Percentiles rank a stretch among this genome's conserved stretches.
These are phyloP conservation scores for Anisogramma anomala DNA, from an alignment of 2,329 filamentous ascomycete species.

Conservation along the genomic window DNA sequence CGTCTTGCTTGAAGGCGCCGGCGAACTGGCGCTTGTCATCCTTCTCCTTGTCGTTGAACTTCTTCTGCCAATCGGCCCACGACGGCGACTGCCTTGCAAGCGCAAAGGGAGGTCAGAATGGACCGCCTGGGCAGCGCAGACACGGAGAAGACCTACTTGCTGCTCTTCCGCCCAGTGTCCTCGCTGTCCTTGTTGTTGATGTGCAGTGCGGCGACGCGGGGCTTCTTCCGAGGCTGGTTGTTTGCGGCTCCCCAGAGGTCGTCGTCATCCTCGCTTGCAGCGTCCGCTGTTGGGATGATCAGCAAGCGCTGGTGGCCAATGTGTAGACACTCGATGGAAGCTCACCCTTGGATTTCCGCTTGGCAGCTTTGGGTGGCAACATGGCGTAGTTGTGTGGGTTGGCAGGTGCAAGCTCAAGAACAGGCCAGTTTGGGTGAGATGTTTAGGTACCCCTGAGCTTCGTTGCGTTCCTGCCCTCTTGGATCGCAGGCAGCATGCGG, in stretches of 20 bases:
- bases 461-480: too few relatives aligned
- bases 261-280: constrained; percentile 1
- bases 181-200: background rate
- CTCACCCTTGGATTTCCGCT: constrained; percentile 10
- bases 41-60: constrained; percentile 16
- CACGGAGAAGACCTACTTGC: background rate
- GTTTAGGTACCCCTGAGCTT: too few relatives aligned
- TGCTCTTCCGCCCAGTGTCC: background rate
- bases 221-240: constrained; percentile 5
- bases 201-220: background rate
- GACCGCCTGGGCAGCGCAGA: background rate
- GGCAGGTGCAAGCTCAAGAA: too few relatives aligned
- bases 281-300: background rate
- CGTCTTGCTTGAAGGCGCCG: constrained; percentile 12
- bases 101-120: background rate
- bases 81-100: constrained; percentile 2
- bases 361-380: constrained; percentile 10
- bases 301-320: background rate
- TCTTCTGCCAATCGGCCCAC: constrained; percentile 13
- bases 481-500: too few relatives aligned
- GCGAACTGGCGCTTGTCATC: constrained; percentile 16
- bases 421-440: too few relatives aligned
- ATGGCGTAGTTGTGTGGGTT: background rate
- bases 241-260: constrained; percentile 1
- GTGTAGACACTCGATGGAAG: background rate